phyloP scores from a whole-genome alignment of 441 rosid species.

The Dalechampia spathulata region DNA sequence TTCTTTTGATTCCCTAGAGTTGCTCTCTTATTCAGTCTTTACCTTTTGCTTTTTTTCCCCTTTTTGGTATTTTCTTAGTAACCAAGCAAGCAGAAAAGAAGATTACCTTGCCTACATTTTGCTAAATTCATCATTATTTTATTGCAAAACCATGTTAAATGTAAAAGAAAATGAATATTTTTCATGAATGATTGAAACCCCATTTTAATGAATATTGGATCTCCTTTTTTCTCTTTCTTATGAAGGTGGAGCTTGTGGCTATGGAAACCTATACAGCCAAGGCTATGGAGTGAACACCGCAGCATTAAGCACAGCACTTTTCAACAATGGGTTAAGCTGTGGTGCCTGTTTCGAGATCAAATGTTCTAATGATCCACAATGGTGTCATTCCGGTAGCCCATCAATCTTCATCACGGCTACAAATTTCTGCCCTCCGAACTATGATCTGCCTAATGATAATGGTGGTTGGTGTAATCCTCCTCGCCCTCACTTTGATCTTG shows the following conservation, averaged over 20 bases:
- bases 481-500: conserved; percentile 75
- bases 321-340: conserved; percentile 72
- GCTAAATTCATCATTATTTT: too few relatives aligned
- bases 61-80: too few relatives aligned
- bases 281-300: conserved; percentile 89
- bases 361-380: conserved; percentile 60
- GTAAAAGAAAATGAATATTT: too few relatives aligned
- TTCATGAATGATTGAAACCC: too few relatives aligned
- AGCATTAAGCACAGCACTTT: conserved; percentile 79
- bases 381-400: conserved; percentile 84
- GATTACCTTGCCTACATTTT: too few relatives aligned
- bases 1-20: too few relatives aligned
- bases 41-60: too few relatives aligned
- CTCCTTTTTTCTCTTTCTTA: background rate
- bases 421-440: conserved; percentile 83
- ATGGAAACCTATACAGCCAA: conserved; percentile 79
- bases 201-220: background rate
- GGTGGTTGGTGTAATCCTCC: conserved; percentile 98
- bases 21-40: too few relatives aligned
- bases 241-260: conserved; percentile 79
- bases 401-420: conserved; percentile 76
- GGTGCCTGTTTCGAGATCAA: conserved; percentile 83
- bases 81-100: too few relatives aligned
- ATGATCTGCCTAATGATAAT: conserved; percentile 55
- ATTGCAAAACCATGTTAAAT: too few relatives aligned